A percentile compares a stretch with the other conserved stretches of the same genome.
phyloP scores from a whole-genome alignment of 176 grass and related monocot genomes.

The Carex scoparia region DNA sequence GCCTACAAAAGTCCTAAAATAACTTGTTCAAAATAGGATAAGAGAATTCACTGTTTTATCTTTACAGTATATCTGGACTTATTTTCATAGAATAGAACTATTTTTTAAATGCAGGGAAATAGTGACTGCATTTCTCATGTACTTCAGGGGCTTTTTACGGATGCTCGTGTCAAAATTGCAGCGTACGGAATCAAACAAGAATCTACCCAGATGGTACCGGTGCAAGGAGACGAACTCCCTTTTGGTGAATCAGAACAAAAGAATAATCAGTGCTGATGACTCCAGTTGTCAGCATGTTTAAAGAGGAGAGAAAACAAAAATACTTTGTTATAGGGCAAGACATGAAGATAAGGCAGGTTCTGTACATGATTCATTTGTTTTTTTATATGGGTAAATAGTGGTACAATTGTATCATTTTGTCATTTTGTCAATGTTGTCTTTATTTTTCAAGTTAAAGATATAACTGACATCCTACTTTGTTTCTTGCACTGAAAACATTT shows the following conservation, averaged over 20 bases:
- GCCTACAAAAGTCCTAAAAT: not conserved
- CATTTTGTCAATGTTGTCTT: not conserved
- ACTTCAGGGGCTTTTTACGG: conserved; percentile 87
- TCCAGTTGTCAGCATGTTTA: conserved; percentile 27
- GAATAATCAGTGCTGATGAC: conserved; percentile 44
- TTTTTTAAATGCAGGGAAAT: conserved; percentile 70
- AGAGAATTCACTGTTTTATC: not conserved
- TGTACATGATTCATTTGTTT: conserved; percentile 29
- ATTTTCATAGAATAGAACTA: conserved; percentile 14
- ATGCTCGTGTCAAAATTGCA: conserved; percentile 70
- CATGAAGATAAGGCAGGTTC: not conserved
- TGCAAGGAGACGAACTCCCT: conserved; percentile 68
- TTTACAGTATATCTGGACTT: not conserved
- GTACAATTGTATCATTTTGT: conserved; percentile 18
- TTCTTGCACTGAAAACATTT: not conserved
- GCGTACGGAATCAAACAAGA: conserved; percentile 44
- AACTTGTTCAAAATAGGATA: not conserved
- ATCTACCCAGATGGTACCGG: conserved; percentile 50
- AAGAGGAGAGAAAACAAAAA: not conserved
- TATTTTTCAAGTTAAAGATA: conserved; percentile 10
- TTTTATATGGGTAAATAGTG: conserved; percentile 12
- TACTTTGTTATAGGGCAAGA: not conserved
- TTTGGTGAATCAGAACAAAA: conserved; percentile 50
- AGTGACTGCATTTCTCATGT: conserved; percentile 80
- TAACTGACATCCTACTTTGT: not conserved